Evolutionary conservation across 2,329 filamentous ascomycete species (phyloP).

Genomic region (Aspergillus ustus): DNA sequence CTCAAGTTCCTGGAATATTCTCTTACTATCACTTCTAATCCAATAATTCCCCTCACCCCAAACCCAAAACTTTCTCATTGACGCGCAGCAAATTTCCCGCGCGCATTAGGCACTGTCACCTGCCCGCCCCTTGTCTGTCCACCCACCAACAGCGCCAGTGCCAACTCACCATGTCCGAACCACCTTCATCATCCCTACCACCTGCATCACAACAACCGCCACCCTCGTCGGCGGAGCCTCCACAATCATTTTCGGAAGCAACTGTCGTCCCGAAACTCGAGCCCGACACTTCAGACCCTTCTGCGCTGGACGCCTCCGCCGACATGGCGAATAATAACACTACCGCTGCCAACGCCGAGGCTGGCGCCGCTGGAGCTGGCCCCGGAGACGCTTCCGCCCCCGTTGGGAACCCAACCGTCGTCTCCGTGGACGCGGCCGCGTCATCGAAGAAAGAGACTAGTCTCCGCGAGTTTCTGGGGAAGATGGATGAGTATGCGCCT

Average conservation of each 20-base stretch:
- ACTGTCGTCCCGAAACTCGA: slow-evolving; percentile 30
- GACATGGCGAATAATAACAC: slow-evolving; percentile 32
- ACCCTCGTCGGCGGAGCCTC: slow-evolving; percentile 24
- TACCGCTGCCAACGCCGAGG: slow-evolving; percentile 24
- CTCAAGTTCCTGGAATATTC: not conserved
- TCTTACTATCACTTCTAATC: not conserved
- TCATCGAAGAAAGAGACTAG: slow-evolving; percentile 89
- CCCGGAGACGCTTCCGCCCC: slow-evolving; percentile 21
- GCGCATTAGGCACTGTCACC: not conserved
- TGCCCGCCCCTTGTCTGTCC: slow-evolving; percentile 21
- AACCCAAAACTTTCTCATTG: not conserved
- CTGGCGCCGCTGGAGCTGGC: slow-evolving; percentile 22
- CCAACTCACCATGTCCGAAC: slow-evolving; percentile 40
- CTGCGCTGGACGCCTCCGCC: slow-evolving; percentile 39
- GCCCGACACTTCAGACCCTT: slow-evolving; percentile 28
- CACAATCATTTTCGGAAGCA: slow-evolving; percentile 24
- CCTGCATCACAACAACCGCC: slow-evolving; percentile 8
- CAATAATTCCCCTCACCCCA: not conserved
- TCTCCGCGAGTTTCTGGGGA: slow-evolving; percentile 86
- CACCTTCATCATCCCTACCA: slow-evolving; percentile 31
- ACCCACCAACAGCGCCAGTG: slow-evolving; percentile 12
- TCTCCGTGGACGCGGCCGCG: slow-evolving; percentile 50
- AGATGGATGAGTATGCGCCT: slow-evolving; percentile 98
- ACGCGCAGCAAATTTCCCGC: not conserved
- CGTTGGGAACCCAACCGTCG: slow-evolving; percentile 24